Percentiles rank a stretch among this genome's conserved stretches.
Conservation (phyloP, 306 rosid species). For the Echinosophora koreensis region DNA sequence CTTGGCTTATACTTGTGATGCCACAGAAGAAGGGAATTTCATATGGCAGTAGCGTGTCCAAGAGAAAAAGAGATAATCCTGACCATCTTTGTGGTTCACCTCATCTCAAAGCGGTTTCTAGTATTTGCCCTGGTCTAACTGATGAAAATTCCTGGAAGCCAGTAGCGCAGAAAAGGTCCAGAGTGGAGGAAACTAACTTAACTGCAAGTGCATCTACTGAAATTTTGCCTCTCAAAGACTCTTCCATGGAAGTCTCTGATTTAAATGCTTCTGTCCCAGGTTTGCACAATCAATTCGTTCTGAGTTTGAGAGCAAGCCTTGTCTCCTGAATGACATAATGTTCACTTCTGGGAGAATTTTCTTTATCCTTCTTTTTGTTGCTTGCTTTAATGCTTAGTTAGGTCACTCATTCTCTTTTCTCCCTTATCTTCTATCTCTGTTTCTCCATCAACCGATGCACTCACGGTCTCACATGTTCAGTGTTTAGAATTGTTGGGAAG, state of each 20-base stretch:
- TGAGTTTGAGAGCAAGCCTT: background rate
- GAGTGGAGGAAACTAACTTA: constrained; percentile 43
- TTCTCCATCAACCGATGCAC: background rate
- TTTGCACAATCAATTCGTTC: constrained; percentile 50
- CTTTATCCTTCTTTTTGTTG: background rate
- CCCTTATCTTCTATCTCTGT: background rate
- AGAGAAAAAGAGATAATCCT: constrained; percentile 66
- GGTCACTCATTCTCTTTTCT: background rate
- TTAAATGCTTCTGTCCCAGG: constrained; percentile 56
- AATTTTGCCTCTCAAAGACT: constrained; percentile 32
- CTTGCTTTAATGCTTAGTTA: constrained; percentile 21
- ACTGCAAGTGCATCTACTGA: constrained; percentile 31
- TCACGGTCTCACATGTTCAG: background rate
- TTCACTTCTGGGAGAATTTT: background rate
- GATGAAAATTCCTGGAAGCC: constrained; percentile 43
- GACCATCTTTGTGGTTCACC: constrained; percentile 40
- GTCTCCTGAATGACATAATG: background rate
- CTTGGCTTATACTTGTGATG: constrained; percentile 36
- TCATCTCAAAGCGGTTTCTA: constrained; percentile 34
- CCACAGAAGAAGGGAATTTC: constrained; percentile 74
- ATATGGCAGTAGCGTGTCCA: constrained; percentile 51
- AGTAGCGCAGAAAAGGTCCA: constrained; percentile 43
- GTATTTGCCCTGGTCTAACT: constrained; percentile 18
- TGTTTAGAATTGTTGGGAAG: constrained; percentile 8
- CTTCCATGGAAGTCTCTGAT: constrained; percentile 48